Evolutionary conservation across 805 yeast genomes (phyloP).

Genomic region (Candida nanaspora): DNA sequence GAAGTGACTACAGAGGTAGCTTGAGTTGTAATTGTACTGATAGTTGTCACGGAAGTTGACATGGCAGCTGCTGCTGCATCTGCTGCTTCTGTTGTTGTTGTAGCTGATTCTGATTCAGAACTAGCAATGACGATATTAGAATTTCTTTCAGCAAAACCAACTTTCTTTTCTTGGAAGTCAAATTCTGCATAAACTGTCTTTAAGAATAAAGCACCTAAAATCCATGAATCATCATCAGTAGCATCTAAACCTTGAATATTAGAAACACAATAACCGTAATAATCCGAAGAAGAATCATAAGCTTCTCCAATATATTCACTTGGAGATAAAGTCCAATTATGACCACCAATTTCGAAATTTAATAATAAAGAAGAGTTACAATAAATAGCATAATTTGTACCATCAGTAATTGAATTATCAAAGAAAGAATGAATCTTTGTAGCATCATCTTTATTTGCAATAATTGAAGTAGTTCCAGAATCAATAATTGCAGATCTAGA

Average conservation of each 20-base stretch:
- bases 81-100: background rate
- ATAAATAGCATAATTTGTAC: slow-evolving; percentile 53
- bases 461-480: slow-evolving; percentile 60
- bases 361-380: slow-evolving; percentile 42
- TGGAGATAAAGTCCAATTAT: slow-evolving; percentile 38
- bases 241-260: slow-evolving; percentile 52
- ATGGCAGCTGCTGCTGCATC: background rate
- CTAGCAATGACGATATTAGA: slow-evolving; percentile 13
- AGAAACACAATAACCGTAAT: slow-evolving; percentile 52
- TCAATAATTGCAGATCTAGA: slow-evolving; percentile 47
- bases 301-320: slow-evolving; percentile 41
- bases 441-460: slow-evolving; percentile 51
- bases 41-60: no score
- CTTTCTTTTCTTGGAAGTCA: slow-evolving; percentile 38
- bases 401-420: slow-evolving; percentile 43
- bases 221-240: slow-evolving; percentile 40
- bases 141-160: slow-evolving; percentile 49
- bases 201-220: slow-evolving; percentile 57
- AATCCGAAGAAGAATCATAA: slow-evolving; percentile 28
- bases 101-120: background rate
- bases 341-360: slow-evolving; percentile 34
- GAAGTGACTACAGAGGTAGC: no score
- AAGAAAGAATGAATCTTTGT: slow-evolving; percentile 45
- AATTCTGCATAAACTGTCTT: slow-evolving; percentile 50
- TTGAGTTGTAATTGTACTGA: no score